Evolutionary conservation across 1,139 yeast species (phyloP), one percentile per base, ranked within the genome.

Genomic region (Lodderomyces jiufengensis): DNA sequence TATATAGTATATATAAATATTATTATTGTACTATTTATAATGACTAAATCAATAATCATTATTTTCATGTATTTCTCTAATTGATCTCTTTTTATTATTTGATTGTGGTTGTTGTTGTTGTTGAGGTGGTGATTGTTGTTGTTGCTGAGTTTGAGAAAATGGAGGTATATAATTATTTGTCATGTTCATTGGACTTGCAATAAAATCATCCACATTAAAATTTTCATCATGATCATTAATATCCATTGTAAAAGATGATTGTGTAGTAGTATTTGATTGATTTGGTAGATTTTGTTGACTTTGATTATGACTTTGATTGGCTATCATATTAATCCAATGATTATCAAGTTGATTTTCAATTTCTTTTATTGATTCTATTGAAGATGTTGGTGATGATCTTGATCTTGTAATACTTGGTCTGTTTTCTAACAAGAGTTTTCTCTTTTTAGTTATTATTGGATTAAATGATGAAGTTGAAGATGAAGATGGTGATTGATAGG

Each of bases 311-410:
- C 63, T 72, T 36, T 64, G 68, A 31, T 49, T 54, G 2, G 70
- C 65, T 33, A 72, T 52, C 37, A 63, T 71, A 39, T 63, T 75
- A 32, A 76, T 65, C 80, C 80, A 75, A 45, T 18, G 20, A 18
- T 18, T 18, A 18, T 18, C 7, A 18, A 5, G 5, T 18, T 5
- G 7, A 18, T 18, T 18, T 18, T 18, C 20, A 18, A 18, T 18
- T 5, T 77, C 81, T 49, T 75, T 78, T 1, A 75, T 78, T 48
- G 76, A 80, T 51, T 67, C 76, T 36, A 77, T 66, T 3, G 79
- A 70, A 42, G 70, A 57, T 4, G 59, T 43, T n/a, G 46, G 47
- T 4, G 54, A 31, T 11, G 44, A 37, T 26, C 41, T 41, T 1
- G 47, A 37, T 33, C 44, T 39, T 9, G 38, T 6, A 31, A 24